These are phyloP conservation scores for Paramyrothecium sp. DNA, from an alignment of 2,329 filamentous ascomycete genomes.

Conservation along the genomic window DNA sequence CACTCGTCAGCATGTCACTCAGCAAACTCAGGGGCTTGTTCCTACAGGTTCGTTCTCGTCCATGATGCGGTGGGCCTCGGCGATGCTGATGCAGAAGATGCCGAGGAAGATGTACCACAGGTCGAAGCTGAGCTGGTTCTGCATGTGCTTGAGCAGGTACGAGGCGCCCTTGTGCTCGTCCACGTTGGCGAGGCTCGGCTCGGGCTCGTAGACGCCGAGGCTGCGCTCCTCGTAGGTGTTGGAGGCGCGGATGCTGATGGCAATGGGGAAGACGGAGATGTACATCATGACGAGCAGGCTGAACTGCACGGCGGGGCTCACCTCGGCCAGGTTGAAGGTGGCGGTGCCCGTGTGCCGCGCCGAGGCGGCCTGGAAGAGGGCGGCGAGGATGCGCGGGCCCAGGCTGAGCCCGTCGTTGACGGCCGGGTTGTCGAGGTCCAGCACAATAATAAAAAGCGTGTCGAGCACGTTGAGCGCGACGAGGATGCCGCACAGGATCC, in stretches of 20 bases:
- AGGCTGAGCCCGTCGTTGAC: constrained; percentile 40
- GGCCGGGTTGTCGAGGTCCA: constrained; percentile 50
- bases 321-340: constrained; percentile 46
- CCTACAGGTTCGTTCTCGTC: constrained; percentile 19
- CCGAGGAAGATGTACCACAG: constrained; percentile 40
- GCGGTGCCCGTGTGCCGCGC: constrained; percentile 46
- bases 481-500: constrained; percentile 52
- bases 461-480: constrained; percentile 53
- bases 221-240: constrained; percentile 63
- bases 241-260: constrained; percentile 58
- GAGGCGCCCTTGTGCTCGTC: constrained; percentile 24
- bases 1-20: background rate
- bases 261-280: constrained; percentile 60
- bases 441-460: constrained; percentile 50
- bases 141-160: constrained; percentile 31
- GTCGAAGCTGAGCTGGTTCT: constrained; percentile 38
- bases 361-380: constrained; percentile 56
- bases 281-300: constrained; percentile 66
- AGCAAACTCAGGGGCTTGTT: background rate
- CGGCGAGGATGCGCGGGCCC: constrained; percentile 49
- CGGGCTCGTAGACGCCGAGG: constrained; percentile 55
- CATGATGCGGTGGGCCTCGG: constrained; percentile 23
- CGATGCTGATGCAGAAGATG: constrained; percentile 32
- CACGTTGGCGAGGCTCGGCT: constrained; percentile 13
- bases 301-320: constrained; percentile 56